Evolutionary conservation across 2,329 filamentous ascomycete genomes (phyloP).

Genomic region (Fusarium agapanthi): DNA sequence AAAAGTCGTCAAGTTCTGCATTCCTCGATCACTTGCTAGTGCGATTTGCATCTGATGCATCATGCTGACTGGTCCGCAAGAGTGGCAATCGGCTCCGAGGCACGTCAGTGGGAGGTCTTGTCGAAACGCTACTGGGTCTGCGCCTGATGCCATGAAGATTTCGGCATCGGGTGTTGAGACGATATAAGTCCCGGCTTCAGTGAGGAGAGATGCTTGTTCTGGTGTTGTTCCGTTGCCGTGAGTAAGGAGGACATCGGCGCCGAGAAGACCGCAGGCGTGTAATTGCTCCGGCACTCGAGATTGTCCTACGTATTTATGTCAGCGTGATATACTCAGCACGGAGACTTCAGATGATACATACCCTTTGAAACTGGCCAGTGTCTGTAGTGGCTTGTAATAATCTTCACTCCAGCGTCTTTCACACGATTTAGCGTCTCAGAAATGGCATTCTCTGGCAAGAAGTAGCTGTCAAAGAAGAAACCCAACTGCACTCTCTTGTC

Average conservation of each 20-base stretch:
- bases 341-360: accelerated
- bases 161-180: slow-evolving; percentile 6
- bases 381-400: slow-evolving; percentile 3
- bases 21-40: not conserved
- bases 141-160: slow-evolving; percentile 4
- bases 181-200: not conserved
- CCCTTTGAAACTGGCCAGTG: slow-evolving; percentile 10
- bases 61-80: slow-evolving; percentile 1
- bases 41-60: slow-evolving; percentile 10
- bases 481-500: not conserved
- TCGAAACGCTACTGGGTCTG: not conserved
- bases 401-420: not conserved
- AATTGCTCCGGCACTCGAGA: not conserved
- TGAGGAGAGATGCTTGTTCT: slow-evolving; percentile 4
- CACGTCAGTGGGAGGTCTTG: slow-evolving; percentile 1
- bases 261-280: not conserved
- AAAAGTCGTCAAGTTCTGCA: not conserved
- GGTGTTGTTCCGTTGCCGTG: slow-evolving; percentile 11
- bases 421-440: not conserved
- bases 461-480: slow-evolving; percentile 3
- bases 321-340: accelerated
- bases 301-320: not conserved
- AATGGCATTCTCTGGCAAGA: not conserved
- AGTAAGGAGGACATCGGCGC: not conserved
- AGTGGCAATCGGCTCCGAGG: slow-evolving; percentile 5